Percentiles rank a stretch among this genome's conserved stretches.
These are phyloP conservation scores for Aspergillus egyptiacus DNA, from an alignment of 495 filamentous ascomycete species.

Conservation along the genomic window DNA sequence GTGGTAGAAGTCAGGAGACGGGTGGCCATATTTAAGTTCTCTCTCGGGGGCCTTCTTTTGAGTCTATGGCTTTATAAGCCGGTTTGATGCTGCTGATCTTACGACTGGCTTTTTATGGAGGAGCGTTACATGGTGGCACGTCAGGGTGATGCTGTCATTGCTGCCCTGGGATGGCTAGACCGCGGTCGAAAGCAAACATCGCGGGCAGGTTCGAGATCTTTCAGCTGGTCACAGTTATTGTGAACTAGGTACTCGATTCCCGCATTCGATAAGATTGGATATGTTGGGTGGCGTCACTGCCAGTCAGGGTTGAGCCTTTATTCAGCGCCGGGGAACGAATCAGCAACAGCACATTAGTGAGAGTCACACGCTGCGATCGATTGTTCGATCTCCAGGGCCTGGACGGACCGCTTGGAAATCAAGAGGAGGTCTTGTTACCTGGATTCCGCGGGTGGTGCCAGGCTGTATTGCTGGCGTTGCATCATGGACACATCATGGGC, in stretches of 20 bases:
- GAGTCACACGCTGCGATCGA: no score
- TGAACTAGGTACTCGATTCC: no score
- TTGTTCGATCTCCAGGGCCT: background rate
- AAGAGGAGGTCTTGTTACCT: no score
- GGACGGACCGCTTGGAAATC: constrained; percentile 1
- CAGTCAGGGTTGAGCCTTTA: no score
- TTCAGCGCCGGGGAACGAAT: background rate
- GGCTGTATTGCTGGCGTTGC: background rate
- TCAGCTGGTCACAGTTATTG: no score
- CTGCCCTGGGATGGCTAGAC: no score
- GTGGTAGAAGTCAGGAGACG: background rate
- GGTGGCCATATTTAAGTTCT: constrained; percentile 1
- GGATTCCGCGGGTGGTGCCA: no score
- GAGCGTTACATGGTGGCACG: background rate
- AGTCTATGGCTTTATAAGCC: background rate
- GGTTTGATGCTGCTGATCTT: background rate
- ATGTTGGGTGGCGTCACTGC: no score
- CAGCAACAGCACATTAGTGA: background rate
- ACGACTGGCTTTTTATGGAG: background rate
- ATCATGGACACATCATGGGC: constrained; percentile 7
- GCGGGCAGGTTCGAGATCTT: no score
- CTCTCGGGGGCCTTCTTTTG: background rate
- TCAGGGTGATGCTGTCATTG: background rate
- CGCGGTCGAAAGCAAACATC: no score
- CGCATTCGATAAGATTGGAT: no score